Evolutionary conservation across 352 stramenopile genomes (phyloP), one percentile per base, ranked within the genome.

Genomic region (Globisporangium canariense): DNA sequence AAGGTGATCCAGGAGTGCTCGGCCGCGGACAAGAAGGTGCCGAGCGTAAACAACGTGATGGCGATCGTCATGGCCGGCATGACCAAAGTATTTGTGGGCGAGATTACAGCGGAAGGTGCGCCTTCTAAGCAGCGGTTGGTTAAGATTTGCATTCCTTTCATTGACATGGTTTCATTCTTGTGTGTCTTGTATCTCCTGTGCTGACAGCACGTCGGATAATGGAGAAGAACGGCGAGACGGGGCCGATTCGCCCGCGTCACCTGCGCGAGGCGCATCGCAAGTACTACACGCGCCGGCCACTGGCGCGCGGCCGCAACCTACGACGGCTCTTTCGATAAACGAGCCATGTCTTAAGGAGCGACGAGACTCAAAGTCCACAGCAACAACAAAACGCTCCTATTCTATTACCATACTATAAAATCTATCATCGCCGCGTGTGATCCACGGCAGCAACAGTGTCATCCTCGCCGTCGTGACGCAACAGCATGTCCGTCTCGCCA

Each of bases 41-140:
- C 84, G 30, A 78, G 65, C 30, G 84, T 93, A 43, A 92, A 82
- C 56, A 88, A 93, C 61, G 83, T 95, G 58, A 95, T 95, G 86
- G 73, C 81, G 20, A 95, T 95, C 53, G 83, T 93, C 66, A 93
- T 95, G 84, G 84, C 81, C 8, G 86, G 86, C n/a, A 91, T 95
- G 78, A 86, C 83, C 32, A 95, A 95, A 60, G 81, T 89, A 16
- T 93, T 95, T 45, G 81, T 92, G 0, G 83, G 86, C 20, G 81
- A 90, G 55, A 75, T 95, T 58, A 91, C 81, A 13, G 79, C 85
- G 2, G 83, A 93, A 84, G 83, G 83, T 92, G 56, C 10, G 51
- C 45, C 22, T 6, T 25, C 8, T 11, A 14, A 20, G 18, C 25
- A 38, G 49, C 18, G 3, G 43, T 50, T n/a, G 18, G 16, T 50